Base-by-base conservation (phyloP, 257 asterid genomes). In the Nicotiana benthamiana region DNA sequence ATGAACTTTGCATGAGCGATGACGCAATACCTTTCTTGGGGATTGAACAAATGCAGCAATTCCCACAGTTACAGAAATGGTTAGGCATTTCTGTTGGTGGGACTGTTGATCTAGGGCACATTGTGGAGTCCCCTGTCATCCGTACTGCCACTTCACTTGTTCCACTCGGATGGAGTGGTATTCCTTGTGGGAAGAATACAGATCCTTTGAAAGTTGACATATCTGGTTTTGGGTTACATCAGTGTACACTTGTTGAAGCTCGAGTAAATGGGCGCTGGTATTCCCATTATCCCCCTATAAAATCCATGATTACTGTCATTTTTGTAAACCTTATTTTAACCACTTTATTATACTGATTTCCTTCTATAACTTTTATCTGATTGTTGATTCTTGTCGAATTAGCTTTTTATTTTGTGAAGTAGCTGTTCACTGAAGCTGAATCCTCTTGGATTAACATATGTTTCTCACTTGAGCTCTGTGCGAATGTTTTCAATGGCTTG, bases 261-360 rank as follows among this genome's bases (percentile, higher is more conserved):
- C 94, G 97, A 80, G 96, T 96, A 81, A 93, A 90, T 87, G 99
- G 99, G 67, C 91, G 89, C 87, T 96, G 99, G 99, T 96, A 94
- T 77, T 72, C 88, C 86, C n/a, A n/a, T n/a, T n/a, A n/a, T n/a
- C n/a, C n/a, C n/a, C n/a, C n/a, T n/a, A n/a, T n/a, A n/a, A n/a
- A n/a, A n/a, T n/a, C n/a, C n/a, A n/a, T n/a, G n/a, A n/a, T n/a
- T n/a, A n/a, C n/a, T n/a, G n/a, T n/a, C 40, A 72, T 46, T 72
- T 22, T 3, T 72, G 22, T 24, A 22, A 72, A 6, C 8, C 22
- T 72, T 46, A 12, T 68, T 40, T 13, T 22, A 20, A 46, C 36
- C 77, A 72, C 46, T 22, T 72, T 12, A 1, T 72, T 46, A 6
- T 46, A 24, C 36, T 22, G 15, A 11, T 2, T 13, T 72, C 6